A percentile compares a stretch with the other conserved stretches of the same genome.
Conservation (phyloP, 805 yeast genomes). For the Yamadazyma takamatsuzukensis region DNA sequence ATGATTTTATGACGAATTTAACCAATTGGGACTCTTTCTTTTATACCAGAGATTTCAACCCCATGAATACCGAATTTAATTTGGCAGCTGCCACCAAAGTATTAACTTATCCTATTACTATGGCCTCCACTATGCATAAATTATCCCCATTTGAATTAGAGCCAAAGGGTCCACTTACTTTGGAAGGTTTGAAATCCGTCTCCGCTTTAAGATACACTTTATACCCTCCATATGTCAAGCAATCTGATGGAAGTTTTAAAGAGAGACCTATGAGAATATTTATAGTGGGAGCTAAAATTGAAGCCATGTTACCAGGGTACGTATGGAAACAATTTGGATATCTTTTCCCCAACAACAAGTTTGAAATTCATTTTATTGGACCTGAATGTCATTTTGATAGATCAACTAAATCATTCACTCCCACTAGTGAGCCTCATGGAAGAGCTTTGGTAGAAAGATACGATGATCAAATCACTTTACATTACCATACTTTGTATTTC, state of each 20-base stretch:
- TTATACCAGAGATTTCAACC: constrained; percentile 86
- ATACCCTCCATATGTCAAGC: constrained; percentile 55
- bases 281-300: constrained; percentile 88
- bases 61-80: constrained; percentile 97
- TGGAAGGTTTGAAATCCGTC: constrained; percentile 90
- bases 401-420: constrained; percentile 58
- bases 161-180: constrained; percentile 83
- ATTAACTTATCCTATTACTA: constrained; percentile 88
- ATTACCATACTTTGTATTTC: constrained; percentile 88
- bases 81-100: constrained; percentile 93
- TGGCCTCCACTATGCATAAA: constrained; percentile 78
- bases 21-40: constrained; percentile 89
- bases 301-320: constrained; percentile 88
- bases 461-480: constrained; percentile 69
- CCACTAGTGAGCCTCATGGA: constrained; percentile 44
- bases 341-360: constrained; percentile 74
- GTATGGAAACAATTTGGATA: constrained; percentile 93
- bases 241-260: constrained; percentile 55
- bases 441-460: constrained; percentile 70
- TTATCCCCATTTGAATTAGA: constrained; percentile 77
- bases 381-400: constrained; percentile 84
- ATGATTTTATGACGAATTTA: constrained; percentile 72
- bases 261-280: constrained; percentile 90
- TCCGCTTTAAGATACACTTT: constrained; percentile 91
- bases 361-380: constrained; percentile 90